Evolutionary conservation across 805 yeast genomes (phyloP), one percentile per base, ranked within the genome.

Genomic region (Millerago galiae): DNA sequence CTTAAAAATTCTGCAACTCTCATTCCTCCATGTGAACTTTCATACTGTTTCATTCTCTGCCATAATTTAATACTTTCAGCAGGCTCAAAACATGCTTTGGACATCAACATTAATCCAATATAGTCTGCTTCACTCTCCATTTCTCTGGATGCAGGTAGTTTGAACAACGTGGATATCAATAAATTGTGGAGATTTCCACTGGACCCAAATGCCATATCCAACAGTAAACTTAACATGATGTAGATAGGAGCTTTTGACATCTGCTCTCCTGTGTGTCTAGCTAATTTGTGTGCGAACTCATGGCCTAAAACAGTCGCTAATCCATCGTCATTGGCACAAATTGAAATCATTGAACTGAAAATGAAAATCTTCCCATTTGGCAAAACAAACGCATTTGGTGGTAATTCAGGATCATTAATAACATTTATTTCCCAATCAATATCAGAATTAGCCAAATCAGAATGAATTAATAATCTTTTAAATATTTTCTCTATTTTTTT

Each of bases 61-160:
- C 99, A 93, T 44, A 93, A 72, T 10, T 65, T 66, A 1, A 83
- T 76, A 0, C 96, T 83, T 51, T 81, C 87, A 14, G 65, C 64
- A 6, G 96, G 89, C 49, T 90, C 67, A 61, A 72, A 93, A 59
- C 99, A 93, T 37, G 95, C 95, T 45, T 79, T 68, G 2, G 96
- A 77, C 96, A 91, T 86, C 51, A 91, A 70, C 79, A 88, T 83
- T 46, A 93, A 67, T 0, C 99, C 99, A 26, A 93, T 90, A 54
- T 82, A 81, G 62, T 93, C 99, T 0, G 99, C 98, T 61, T 93
- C 99, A 1, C 88, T 74, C 62, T 93, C 99, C 96, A 88, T 88
- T 45, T 78, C 87, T 54, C 99, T 71, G 1, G 95, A 84, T 0
- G 95, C 84, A 0, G 97, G 97, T 74, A 83, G 75, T 50, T 78